A percentile compares a stretch with the other conserved stretches of the same genome.
Evolutionary conservation across 75 land plant genomes (phyloP).

Genomic region (Sequoiadendron giganteum): DNA sequence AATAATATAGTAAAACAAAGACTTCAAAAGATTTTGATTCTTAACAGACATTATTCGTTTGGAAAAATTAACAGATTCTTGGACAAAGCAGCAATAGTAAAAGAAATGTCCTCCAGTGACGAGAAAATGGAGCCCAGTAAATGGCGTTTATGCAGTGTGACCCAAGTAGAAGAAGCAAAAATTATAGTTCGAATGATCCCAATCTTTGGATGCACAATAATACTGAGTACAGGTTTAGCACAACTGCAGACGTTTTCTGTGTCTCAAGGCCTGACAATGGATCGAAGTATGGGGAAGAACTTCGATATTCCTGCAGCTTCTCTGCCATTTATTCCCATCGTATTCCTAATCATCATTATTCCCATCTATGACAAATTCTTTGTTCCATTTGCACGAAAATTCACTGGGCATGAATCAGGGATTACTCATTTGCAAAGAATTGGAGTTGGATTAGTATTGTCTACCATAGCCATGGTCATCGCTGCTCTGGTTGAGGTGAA

Average conservation of each 20-base stretch:
- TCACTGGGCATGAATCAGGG: constrained; percentile 56
- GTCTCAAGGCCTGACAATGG: constrained; percentile 11
- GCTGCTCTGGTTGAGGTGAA: constrained; percentile 10
- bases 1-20: too few relatives aligned
- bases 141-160: constrained; percentile 44
- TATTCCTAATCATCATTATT: constrained; percentile 39
- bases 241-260: constrained; percentile 17
- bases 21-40: too few relatives aligned
- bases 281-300: not conserved
- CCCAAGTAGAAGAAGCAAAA: constrained; percentile 8
- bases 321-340: constrained; percentile 27
- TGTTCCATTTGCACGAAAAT: constrained; percentile 49
- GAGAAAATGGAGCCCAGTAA: not conserved
- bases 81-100: not conserved
- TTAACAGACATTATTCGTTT: not conserved
- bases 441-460: constrained; percentile 1
- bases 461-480: not conserved
- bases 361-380: constrained; percentile 58
- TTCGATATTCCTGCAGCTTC: constrained; percentile 2
- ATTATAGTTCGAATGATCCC: constrained; percentile 17
- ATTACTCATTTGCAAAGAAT: constrained; percentile 41
- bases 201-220: constrained; percentile 5
- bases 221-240: constrained; percentile 3
- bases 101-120: not conserved
- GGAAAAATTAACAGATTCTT: not conserved